Percentiles rank a stretch among this genome's conserved stretches.
Conservation (phyloP, 352 stramenopile genomes). For the Globisporangium camurandrum region DNA sequence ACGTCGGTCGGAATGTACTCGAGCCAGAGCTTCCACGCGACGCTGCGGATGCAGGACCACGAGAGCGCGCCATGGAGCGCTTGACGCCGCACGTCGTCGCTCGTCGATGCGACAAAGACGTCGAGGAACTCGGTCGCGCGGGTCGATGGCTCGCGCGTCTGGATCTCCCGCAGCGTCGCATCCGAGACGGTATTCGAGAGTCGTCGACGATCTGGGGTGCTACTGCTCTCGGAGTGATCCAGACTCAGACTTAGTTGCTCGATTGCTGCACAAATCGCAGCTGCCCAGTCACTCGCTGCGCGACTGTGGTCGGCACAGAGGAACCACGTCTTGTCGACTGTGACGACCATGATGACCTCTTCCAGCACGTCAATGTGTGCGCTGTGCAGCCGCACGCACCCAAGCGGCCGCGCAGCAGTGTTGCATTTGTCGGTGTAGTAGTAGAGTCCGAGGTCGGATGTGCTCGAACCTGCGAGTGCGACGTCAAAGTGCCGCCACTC, state of each 20-base stretch:
- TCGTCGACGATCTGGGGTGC: slow-evolving; percentile 16
- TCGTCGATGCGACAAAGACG: slow-evolving; percentile 49
- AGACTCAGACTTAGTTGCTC: slow-evolving; percentile 23
- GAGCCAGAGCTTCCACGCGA: slow-evolving; percentile 71
- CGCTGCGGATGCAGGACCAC: slow-evolving; percentile 65
- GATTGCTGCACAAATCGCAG: slow-evolving; percentile 51
- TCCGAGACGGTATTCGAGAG: slow-evolving; percentile 35
- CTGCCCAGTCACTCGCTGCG: slow-evolving; percentile 55
- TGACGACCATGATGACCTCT: slow-evolving; percentile 73
- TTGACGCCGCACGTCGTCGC: slow-evolving; percentile 40
- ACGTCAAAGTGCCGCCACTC: slow-evolving; percentile 64
- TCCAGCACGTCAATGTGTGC: slow-evolving; percentile 66
- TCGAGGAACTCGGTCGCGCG: slow-evolving; percentile 69
- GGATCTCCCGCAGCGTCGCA: slow-evolving; percentile 49
- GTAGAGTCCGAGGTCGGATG: slow-evolving; percentile 54
- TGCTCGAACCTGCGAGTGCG: slow-evolving; percentile 42
- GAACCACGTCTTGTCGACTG: slow-evolving; percentile 75
- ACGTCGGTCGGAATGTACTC: slow-evolving; percentile 37
- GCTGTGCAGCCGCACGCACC: slow-evolving; percentile 50
- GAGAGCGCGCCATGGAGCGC: slow-evolving; percentile 54
- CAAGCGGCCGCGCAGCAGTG: slow-evolving; percentile 24
- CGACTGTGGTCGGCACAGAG: slow-evolving; percentile 51
- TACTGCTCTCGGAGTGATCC: no score
- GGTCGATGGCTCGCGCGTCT: slow-evolving; percentile 37
- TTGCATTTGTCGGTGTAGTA: slow-evolving; percentile 50